A percentile compares a stretch with the other conserved stretches of the same genome.
phyloP scores from a whole-genome alignment of 192 early-diverging fungal genomes.

The Coemansia guatemalensis region DNA sequence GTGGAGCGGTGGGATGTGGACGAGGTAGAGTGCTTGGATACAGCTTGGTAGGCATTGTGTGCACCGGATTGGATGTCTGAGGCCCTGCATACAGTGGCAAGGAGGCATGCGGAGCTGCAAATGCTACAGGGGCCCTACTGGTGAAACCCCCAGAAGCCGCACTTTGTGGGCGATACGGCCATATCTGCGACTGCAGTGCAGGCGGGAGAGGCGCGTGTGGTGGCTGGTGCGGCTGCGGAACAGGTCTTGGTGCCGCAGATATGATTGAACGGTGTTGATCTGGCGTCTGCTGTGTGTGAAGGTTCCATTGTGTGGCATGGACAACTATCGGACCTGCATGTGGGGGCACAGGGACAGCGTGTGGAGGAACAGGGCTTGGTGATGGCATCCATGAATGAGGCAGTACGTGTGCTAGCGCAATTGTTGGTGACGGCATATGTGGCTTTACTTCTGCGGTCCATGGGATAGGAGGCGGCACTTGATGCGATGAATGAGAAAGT shows the following conservation, averaged over 20 bases:
- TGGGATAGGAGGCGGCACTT: not conserved
- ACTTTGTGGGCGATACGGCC: not conserved
- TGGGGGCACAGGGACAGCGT: not conserved
- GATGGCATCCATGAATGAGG: not conserved
- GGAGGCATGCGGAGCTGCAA: not conserved
- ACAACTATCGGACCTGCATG: not conserved
- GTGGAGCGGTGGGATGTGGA: not conserved
- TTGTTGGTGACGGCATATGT: not conserved
- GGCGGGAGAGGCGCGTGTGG: conserved; percentile 4
- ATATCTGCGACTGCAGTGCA: conserved; percentile 9
- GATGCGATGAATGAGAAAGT: not conserved
- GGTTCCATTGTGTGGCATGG: not conserved
- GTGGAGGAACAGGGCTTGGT: not conserved
- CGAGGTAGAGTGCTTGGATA: not conserved
- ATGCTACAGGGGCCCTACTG: not conserved
- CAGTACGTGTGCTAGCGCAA: not conserved
- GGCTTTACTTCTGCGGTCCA: not conserved
- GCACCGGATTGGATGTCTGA: not conserved
- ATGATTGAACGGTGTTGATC: not conserved
- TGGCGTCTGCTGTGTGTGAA: conserved; percentile 1
- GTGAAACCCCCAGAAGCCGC: not conserved
- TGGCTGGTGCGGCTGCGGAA: not conserved
- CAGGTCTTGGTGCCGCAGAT: conserved; percentile 1
- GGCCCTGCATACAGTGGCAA: not conserved
- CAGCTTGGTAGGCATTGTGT: not conserved